Conservation (phyloP, 495 filamentous ascomycete species). For the Xylaria longipes region DNA sequence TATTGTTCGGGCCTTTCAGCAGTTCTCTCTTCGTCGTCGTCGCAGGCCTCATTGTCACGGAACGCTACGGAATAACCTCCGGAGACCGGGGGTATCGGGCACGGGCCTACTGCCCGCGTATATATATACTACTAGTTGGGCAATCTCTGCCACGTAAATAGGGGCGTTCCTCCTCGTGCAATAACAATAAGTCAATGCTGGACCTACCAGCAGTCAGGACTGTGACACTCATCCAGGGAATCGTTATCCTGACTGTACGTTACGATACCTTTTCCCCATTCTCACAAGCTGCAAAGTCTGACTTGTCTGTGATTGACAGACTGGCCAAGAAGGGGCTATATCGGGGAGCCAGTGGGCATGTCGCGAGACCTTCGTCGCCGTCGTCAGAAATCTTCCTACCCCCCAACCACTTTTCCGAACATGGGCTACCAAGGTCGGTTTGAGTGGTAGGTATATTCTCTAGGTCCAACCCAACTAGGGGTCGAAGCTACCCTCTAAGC, state of each 20-base stretch:
- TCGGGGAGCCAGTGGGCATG: constrained; percentile 50
- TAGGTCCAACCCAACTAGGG: constrained; percentile 29
- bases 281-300: neutral
- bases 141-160: too few species aligned
- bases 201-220: too few species aligned
- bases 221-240: constrained; percentile 56
- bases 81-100: too few species aligned
- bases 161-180: too few species aligned
- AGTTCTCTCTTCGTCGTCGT: constrained; percentile 58
- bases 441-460: too few species aligned
- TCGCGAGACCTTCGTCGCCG: constrained; percentile 60
- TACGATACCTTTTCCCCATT: neutral
- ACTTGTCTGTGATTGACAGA: constrained; percentile 31
- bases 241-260: constrained; percentile 55
- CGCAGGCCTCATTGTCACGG: constrained; percentile 53
- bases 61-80: too few species aligned
- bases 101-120: too few species aligned
- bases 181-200: too few species aligned
- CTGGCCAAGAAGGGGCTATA: constrained; percentile 40
- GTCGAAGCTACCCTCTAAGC: constrained; percentile 37
- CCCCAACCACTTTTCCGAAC: constrained; percentile 53
- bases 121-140: too few species aligned
- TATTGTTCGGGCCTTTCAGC: constrained; percentile 55
- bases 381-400: constrained; percentile 60
- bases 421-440: constrained; percentile 31